Evolutionary conservation across 2,329 filamentous ascomycete genomes (phyloP).

Genomic region (Xylariaceae sp.): DNA sequence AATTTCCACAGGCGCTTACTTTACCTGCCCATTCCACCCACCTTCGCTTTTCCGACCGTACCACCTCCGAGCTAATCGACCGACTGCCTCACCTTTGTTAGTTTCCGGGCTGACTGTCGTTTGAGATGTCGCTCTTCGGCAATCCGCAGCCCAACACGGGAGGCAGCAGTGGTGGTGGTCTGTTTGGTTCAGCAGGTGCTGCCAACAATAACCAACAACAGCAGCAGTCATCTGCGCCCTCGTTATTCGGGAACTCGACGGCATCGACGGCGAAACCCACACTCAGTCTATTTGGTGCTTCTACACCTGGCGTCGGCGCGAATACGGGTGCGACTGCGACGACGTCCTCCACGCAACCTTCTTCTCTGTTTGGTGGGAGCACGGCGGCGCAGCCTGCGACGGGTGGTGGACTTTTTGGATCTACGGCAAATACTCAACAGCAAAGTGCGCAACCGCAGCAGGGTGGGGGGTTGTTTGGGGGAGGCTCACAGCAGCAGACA

Average conservation of each 20-base stretch:
- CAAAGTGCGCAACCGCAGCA: background rate
- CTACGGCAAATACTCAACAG: background rate
- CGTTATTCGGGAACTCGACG: too few species aligned
- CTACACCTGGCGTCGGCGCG: background rate
- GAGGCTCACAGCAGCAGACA: slow-evolving; percentile 1
- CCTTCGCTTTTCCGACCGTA: background rate
- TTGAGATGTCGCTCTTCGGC: slow-evolving; percentile 21
- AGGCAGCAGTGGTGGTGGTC: background rate
- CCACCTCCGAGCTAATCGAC: too few species aligned
- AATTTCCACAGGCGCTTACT: slow-evolving; percentile 12
- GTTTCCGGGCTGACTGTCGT: background rate
- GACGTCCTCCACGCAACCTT: background rate
- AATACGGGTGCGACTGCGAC: slow-evolving; percentile 1
- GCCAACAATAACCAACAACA: background rate
- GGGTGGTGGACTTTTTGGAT: slow-evolving; percentile 10
- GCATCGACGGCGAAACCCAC: background rate
- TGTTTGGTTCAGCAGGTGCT: slow-evolving; percentile 5
- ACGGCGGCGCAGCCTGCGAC: slow-evolving; percentile 4
- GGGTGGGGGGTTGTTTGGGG: background rate
- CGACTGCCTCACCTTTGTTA: too few species aligned
- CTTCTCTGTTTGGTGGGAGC: slow-evolving; percentile 7
- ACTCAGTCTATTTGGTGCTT: slow-evolving; percentile 5
- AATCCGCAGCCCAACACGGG: slow-evolving; percentile 7
- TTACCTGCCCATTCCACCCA: background rate
- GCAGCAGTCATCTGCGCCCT: background rate